Evolutionary conservation across 208 protist species (phyloP), one percentile per base, ranked within the genome.

Genomic region (Crithidia bombi): DNA sequence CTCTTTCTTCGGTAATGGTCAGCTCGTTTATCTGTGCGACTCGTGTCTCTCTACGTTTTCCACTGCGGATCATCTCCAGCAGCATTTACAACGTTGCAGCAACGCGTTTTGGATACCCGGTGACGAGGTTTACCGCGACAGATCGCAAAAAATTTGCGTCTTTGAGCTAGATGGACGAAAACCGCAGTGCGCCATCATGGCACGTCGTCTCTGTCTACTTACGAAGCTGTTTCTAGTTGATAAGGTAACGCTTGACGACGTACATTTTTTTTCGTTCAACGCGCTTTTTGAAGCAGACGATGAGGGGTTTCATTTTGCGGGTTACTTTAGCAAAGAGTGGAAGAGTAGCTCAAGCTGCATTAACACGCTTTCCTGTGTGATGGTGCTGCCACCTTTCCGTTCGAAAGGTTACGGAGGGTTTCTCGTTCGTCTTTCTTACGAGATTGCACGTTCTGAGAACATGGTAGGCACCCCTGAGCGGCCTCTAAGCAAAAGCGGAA

Each of bases 311-410:
- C 87, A 93, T 61, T 93, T 93, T 58, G 80, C 74, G 2, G 88
- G 85, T 0, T 91, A 93, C 56, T 93, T 90, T 44, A 93, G 88
- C 65, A 90, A 86, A 52, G 85, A 91, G 65, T 90, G 81, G 78
- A 79, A 70, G 38, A 87, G 66, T 43, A 91, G 77, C 38, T 58
- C 59, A 3, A 69, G 51, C 17, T 93, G 85, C 70, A 75, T 85
- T 50, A 91, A 91, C 57, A 89, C 88, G n/a, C 61, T 93, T 2
- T 93, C 87, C 1, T 93, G 87, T 64, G 79, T 93, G 5, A 87
- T 93, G 75, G 67, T 93, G 12, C 57, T 93, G 5, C 85, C 85
- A 15, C 88, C 85, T 5, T 93, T 86, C 38, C 77, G 82, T 26
- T 74, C 76, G 11, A 91, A 90, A 58, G 85, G 82, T 5, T 91